Evolutionary conservation across 192 early-diverging fungal species (phyloP), one percentile per base, ranked within the genome.

Genomic region (Linnemannia zychae): DNA sequence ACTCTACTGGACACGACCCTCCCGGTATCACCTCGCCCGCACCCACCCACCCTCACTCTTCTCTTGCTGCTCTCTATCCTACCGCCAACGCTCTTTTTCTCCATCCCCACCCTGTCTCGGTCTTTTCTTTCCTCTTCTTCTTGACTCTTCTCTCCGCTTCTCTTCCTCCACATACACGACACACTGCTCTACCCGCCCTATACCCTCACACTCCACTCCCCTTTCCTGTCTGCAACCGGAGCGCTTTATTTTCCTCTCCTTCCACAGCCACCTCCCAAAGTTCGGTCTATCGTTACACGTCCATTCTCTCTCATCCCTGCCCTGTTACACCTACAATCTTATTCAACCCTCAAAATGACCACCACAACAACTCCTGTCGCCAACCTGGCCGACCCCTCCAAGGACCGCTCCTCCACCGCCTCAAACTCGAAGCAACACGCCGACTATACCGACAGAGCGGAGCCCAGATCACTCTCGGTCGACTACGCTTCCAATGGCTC

Each of bases 321-420:
- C 67, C n/a, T 69, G 38, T 50, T 20, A 52, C 52, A 65, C 22
- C 13, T 24, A 38, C 50, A 66, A 17, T 49, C 3, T 36, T 9
- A 20, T 52, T 6, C 20, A 15, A 67, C 46, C 33, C 24, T 57
- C n/a, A 18, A 66, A 22, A 82, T 82, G 81, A 82, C 81, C 34
- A 72, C 75, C 38, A 46, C 72, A 20, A 68, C 81, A 28, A 77
- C 81, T 11, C 74, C 80, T 16, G 37, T 76, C 7, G 48, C 71
- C 75, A 77, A 36, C 28, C 47, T 82, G 36, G 33, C 81, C 7
- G 75, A 82, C 24, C 75, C 77, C 31, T 48, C 71, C 71, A 82
- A 76, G 49, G 81, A 77, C 33, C 69, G 81, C 31, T 68, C 75
- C 52, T 85, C 82, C 0, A 22, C 44, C 47, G 36, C 67, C 71